Evolutionary conservation across 2,329 filamentous ascomycete genomes (phyloP).

Genomic region (Fusarium chaquense): DNA sequence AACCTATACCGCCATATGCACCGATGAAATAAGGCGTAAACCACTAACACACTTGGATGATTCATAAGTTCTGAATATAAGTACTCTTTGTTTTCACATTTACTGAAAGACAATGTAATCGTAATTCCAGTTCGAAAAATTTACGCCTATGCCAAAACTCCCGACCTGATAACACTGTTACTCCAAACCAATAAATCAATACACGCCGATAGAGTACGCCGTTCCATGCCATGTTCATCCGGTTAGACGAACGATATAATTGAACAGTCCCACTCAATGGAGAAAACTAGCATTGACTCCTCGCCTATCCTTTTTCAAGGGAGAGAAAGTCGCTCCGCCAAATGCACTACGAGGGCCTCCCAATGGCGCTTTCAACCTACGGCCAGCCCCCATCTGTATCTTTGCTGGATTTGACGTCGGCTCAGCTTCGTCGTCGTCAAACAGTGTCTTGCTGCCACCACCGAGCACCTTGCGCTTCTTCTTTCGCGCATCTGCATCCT

Average conservation of each 20-base stretch:
- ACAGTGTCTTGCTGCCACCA: constrained; percentile 72
- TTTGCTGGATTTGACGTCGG: constrained; percentile 52
- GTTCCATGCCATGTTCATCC: constrained; percentile 24
- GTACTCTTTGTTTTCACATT: not conserved
- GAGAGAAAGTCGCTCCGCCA: constrained; percentile 71
- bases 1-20: not conserved
- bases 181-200: not conserved
- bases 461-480: constrained; percentile 82
- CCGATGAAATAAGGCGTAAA: not conserved
- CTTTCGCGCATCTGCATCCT: constrained; percentile 62
- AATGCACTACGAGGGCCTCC: constrained; percentile 61
- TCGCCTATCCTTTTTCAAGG: constrained; percentile 76
- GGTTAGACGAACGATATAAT: not conserved
- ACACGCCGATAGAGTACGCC: constrained; percentile 31
- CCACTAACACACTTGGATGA: not conserved
- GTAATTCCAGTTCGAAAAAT: constrained; percentile 1
- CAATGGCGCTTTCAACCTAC: constrained; percentile 54
- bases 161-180: constrained; percentile 2
- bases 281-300: constrained; percentile 72
- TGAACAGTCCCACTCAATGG: constrained; percentile 48
- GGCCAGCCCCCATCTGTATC: constrained; percentile 46
- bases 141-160: constrained; percentile 17
- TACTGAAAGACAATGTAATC: not conserved
- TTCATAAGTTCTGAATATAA: not conserved
- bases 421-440: constrained; percentile 76